Evolutionary conservation across 345 rosid genomes (phyloP).

Genomic region (Boechera stricta): DNA sequence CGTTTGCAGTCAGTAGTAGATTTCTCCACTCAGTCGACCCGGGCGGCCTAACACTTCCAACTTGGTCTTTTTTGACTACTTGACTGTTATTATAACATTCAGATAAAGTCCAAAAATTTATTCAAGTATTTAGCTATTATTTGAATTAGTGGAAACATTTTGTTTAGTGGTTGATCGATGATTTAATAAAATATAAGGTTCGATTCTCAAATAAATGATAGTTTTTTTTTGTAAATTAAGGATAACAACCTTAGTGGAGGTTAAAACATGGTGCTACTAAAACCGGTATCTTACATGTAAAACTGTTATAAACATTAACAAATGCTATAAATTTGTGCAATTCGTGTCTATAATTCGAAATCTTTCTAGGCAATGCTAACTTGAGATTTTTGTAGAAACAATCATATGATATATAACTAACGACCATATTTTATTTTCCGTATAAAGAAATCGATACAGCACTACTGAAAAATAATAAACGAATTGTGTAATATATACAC

Average conservation of each 20-base stretch:
- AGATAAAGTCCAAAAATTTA: not conserved
- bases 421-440: not conserved
- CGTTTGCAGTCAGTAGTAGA: slow-evolving; percentile 35
- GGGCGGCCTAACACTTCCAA: slow-evolving; percentile 38
- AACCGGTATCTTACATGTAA: not conserved
- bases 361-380: not conserved
- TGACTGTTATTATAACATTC: not conserved
- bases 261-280: not conserved
- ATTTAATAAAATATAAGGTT: not conserved
- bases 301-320: not conserved
- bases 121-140: not conserved
- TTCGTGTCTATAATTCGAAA: not conserved
- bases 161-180: not conserved
- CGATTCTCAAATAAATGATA: not conserved
- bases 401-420: slow-evolving; percentile 2
- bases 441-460: not conserved
- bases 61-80: slow-evolving; percentile 26
- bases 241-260: not conserved
- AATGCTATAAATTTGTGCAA: not conserved
- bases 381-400: not conserved
- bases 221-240: not conserved
- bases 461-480: slow-evolving; percentile 6
- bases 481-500: slow-evolving; percentile 5
- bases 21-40: slow-evolving; percentile 31
- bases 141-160: not conserved